Base-by-base conservation (phyloP, 1,284 basidiomycete species). In the Irpex rosettiformis region DNA sequence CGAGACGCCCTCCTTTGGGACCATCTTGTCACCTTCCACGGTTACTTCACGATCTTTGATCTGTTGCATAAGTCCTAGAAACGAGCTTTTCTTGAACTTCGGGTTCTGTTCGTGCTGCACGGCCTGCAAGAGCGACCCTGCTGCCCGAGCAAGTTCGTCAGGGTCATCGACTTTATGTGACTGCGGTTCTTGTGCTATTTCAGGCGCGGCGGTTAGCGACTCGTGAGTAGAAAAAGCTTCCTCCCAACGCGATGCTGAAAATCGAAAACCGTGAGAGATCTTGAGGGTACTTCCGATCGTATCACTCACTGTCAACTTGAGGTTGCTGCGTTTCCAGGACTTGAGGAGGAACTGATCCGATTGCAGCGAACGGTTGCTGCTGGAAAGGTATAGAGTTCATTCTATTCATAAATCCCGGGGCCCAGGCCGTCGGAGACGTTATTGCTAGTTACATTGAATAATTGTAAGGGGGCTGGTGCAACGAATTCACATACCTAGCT, bases 21-120 rank as follows among this genome's bases (percentile, higher is more conserved):
- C 88, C 72, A 96, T 85, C 56, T 89, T 76, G 67, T 92, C 86
- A 18, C 90, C 93, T 58, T 94, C 84, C 1, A 97, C 88, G 7
- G 90, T 83, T n/a, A 95, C 82, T 65, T 91, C 83, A 11, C 86
- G 85, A 70, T 96, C 93, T 24, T 93, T 81, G 47, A 98, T 74
- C 66, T 92, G 88, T 56, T 84, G 84, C 89, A 98, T 95, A 27
- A 98, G 80, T 18, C 82, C 81, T 77, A 98, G 80, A 71, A 98
- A 98, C 62, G 86, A 80, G 72, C 93, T 96, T 54, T 95, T 84
- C 70, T 87, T 82, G 70, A 98, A 94, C 72, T 98, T 98, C 47
- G 88, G 84, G 68, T 93, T 95, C 63, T 84, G 79, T 60, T 88
- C 84, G 58, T 86, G 74, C 66, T 80, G 78, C 47, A 94, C 80